Evolutionary conservation across 768 basidiomycete genomes (phyloP), one percentile per base, ranked within the genome.

Genomic region (Pluteus cervinus): DNA sequence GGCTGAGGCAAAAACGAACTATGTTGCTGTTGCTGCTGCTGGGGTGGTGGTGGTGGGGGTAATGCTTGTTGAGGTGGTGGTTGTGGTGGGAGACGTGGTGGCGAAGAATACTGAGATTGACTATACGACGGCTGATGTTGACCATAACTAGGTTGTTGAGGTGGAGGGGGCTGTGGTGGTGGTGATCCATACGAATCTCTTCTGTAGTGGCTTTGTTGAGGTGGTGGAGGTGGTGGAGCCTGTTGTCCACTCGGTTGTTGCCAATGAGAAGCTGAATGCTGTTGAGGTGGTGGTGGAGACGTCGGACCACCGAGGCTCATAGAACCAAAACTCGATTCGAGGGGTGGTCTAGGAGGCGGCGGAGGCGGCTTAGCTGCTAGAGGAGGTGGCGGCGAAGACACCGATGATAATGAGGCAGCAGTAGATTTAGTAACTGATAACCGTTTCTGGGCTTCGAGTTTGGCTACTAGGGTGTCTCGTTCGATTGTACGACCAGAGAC

Each of bases 361-460:
- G 63, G 65, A 10, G 64, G 65, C 6, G 70, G 63, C 4, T 58
- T 54, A 7, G 68, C 64, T 5, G 73, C 73, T 42, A 11, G 61
- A 6, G 71, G 71, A 0, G 68, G 70, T 12, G 68, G 67, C 5
- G 71, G 67, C 11, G 63, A 61, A 8, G 65, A 29, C 4, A 29
- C 62, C 29, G 68, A 62, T 1, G 71, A 70, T 5, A 72, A 70
- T 5, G 68, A 64, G 2, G 68, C 58, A 15, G 74, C 62, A 4
- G 74, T 60, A 16, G 62, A 55, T 10, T 69, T 62, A 2, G 64
- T 49, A 3, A 66, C 47, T 2, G 81, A 63, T 4, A 86, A 56
- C 22, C 83, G 69, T 42, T 73, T 78, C 56, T 87, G 76, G 7
- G 77, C 71, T 46, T 92, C 91, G 4, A 86, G 69, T 47, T 85